Percentiles rank a stretch among this genome's conserved stretches.
Evolutionary conservation across 768 basidiomycete species (phyloP).

Genomic region (Tricholoma saponaceum): DNA sequence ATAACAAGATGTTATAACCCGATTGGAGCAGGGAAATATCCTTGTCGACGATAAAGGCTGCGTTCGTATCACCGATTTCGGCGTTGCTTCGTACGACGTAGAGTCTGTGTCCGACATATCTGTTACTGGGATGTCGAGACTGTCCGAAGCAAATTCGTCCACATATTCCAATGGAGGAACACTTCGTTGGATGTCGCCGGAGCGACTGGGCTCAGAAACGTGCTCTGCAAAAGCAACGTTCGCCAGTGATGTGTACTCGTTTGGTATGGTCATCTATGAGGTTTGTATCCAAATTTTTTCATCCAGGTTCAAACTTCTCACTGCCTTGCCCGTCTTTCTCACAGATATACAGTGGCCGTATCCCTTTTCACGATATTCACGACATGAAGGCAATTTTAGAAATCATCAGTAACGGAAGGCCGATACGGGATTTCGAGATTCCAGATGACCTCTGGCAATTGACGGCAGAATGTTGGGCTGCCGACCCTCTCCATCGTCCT

Average conservation of each 20-base stretch:
- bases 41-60: constrained; percentile 10
- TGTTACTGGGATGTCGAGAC: background rate
- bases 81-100: constrained; percentile 6
- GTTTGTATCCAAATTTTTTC: no score
- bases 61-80: constrained; percentile 12
- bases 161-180: constrained; percentile 17
- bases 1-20: background rate
- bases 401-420: background rate
- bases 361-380: background rate
- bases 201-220: constrained; percentile 13
- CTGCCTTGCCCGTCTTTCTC: background rate
- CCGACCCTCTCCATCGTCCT: background rate
- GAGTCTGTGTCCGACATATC: background rate
- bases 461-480: background rate
- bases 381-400: background rate
- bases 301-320: no score
- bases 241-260: constrained; percentile 25
- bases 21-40: constrained; percentile 6
- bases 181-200: constrained; percentile 27
- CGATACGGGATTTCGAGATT: background rate
- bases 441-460: background rate
- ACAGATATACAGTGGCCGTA: background rate
- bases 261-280: constrained; percentile 26
- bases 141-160: constrained; percentile 2
- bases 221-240: constrained; percentile 15